These are phyloP conservation scores for Leccinum imitatum DNA, from an alignment of 768 basidiomycete species.

Conservation along the genomic window DNA sequence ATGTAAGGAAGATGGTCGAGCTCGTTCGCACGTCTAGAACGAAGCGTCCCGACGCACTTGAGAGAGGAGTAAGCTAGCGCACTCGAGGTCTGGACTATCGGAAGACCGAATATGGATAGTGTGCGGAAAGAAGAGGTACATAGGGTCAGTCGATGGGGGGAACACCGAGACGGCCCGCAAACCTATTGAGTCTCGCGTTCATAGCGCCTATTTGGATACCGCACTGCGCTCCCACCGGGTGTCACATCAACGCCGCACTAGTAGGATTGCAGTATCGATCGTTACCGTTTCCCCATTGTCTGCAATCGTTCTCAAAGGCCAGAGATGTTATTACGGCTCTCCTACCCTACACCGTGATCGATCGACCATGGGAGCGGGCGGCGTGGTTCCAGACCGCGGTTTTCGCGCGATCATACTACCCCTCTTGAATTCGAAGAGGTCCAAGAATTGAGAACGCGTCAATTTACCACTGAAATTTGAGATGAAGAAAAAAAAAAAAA, in stretches of 20 bases:
- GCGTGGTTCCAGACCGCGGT: background rate
- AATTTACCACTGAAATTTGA: background rate
- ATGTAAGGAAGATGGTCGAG: slow-evolving; percentile 2
- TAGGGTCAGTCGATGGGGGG: background rate
- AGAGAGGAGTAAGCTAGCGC: background rate
- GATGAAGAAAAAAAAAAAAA: background rate
- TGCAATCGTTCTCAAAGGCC: background rate
- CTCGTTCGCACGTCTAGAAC: slow-evolving; percentile 2
- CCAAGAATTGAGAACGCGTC: background rate
- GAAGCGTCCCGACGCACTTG: background rate
- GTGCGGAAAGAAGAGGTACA: background rate
- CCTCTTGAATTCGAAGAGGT: background rate
- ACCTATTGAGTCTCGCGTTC: slow-evolving; percentile 8
- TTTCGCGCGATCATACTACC: slow-evolving; percentile 6
- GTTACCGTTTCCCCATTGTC: background rate
- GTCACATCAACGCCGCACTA: slow-evolving; percentile 4
- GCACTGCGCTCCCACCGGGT: slow-evolving; percentile 7
- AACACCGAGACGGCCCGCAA: background rate
- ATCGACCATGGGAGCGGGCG: background rate
- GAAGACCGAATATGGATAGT: background rate
- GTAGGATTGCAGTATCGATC: slow-evolving; percentile 3
- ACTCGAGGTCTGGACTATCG: background rate
- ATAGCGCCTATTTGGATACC: slow-evolving; percentile 12
- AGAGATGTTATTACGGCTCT: background rate
- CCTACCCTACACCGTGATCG: background rate